These are phyloP conservation scores for Suillus variegatus DNA, from an alignment of 768 basidiomycete genomes.

Conservation along the genomic window DNA sequence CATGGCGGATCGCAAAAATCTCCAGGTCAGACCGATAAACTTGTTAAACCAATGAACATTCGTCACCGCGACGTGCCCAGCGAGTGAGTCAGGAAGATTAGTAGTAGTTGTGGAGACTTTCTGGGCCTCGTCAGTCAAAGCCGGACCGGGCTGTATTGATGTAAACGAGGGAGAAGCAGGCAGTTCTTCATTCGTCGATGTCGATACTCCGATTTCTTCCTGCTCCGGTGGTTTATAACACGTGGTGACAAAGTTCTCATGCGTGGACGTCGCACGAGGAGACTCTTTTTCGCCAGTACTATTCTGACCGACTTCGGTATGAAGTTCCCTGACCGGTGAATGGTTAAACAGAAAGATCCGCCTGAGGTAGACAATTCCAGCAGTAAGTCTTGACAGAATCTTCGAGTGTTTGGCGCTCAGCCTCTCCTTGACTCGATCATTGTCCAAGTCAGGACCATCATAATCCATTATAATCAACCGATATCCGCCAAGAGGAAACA, in stretches of 20 bases:
- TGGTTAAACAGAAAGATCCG: background rate
- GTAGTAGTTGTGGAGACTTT: too few relatives aligned
- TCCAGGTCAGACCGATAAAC: slow-evolving; percentile 1
- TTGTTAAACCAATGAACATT: slow-evolving; percentile 2
- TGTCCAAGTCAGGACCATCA: slow-evolving; percentile 60
- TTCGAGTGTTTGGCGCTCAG: slow-evolving; percentile 39
- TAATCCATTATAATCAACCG: slow-evolving; percentile 62
- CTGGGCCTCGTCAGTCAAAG: background rate
- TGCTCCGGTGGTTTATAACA: background rate
- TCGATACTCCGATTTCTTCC: background rate
- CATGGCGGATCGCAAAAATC: slow-evolving; percentile 39
- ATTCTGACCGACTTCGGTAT: background rate
- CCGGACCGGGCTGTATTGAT: background rate
- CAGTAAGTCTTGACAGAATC: slow-evolving; percentile 5
- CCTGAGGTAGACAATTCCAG: slow-evolving; percentile 14
- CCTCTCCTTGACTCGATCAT: slow-evolving; percentile 52
- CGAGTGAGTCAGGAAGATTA: too few relatives aligned
- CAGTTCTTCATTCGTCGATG: background rate
- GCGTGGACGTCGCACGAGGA: background rate
- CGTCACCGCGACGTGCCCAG: background rate
- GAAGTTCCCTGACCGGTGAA: background rate
- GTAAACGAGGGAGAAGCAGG: background rate
- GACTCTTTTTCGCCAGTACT: background rate
- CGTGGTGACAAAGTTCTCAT: background rate
- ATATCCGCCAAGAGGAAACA: slow-evolving; percentile 65